A percentile compares a stretch with the other conserved stretches of the same genome.
Conservation (phyloP, 345 rosid genomes). For the Dipteronia sinensis region DNA sequence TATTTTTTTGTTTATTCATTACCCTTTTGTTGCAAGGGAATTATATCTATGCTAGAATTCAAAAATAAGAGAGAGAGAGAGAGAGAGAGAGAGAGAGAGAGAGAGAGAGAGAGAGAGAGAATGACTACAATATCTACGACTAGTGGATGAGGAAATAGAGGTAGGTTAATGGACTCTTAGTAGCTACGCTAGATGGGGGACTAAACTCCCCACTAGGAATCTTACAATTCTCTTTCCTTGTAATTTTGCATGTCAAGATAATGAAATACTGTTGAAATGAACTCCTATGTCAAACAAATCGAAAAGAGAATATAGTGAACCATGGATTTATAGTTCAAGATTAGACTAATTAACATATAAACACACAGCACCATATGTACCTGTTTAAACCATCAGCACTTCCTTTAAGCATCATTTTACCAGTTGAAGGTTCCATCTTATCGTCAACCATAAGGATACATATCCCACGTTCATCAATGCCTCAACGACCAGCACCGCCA, state of each 20-base stretch:
- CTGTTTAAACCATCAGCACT: constrained; percentile 96
- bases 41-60: constrained; percentile 2
- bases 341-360: background rate
- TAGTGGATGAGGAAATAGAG: background rate
- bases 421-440: constrained; percentile 93
- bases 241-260: background rate
- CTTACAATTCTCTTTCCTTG: background rate
- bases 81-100: too few relatives aligned
- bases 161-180: background rate
- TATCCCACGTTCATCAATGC: constrained; percentile 91
- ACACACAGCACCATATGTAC: constrained; percentile 39
- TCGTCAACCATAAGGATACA: constrained; percentile 98
- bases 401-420: constrained; percentile 93
- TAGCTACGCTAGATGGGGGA: background rate
- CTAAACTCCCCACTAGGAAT: background rate
- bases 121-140: background rate
- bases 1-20: too few relatives aligned
- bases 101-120: background rate
- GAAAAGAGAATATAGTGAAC: background rate
- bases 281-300: background rate
- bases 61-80: too few relatives aligned
- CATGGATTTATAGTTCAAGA: background rate
- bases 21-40: background rate
- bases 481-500: constrained; percentile 99
- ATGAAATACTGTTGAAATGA: background rate